Percentiles rank a stretch among this genome's conserved stretches.
phyloP scores from a whole-genome alignment of 2,329 filamentous ascomycete genomes.

The Corinectria fuckeliana region DNA sequence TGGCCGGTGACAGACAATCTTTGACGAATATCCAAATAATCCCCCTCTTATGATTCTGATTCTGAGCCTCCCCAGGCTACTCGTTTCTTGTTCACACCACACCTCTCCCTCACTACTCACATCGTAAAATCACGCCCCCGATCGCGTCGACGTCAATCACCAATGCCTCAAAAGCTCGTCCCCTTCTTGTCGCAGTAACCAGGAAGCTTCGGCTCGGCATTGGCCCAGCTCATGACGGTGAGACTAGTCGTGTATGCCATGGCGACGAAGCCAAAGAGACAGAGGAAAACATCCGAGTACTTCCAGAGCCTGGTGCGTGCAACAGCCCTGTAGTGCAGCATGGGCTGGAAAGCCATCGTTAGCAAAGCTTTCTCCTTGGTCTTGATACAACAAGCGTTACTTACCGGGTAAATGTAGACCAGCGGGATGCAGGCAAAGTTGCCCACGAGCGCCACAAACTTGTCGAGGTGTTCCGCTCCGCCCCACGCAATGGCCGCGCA shows the following conservation, averaged over 20 bases:
- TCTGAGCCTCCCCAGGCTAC: constrained; percentile 1
- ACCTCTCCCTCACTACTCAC: not conserved
- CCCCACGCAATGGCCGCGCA: constrained; percentile 91
- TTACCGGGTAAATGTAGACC: constrained; percentile 96
- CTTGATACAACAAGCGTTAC: constrained; percentile 45
- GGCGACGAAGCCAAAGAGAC: constrained; percentile 81
- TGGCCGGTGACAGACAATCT: constrained; percentile 26
- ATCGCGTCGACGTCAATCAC: not conserved
- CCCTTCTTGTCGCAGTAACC: constrained; percentile 60
- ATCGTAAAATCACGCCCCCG: not conserved
- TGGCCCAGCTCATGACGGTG: constrained; percentile 87
- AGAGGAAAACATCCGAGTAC: constrained; percentile 74
- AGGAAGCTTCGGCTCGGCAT: constrained; percentile 56
- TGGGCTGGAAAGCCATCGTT: constrained; percentile 66
- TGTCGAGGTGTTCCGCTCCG: constrained; percentile 91
- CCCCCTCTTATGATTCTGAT: constrained; percentile 1
- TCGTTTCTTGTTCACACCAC: not conserved
- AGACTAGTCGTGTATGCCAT: constrained; percentile 93
- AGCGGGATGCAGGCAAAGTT: constrained; percentile 98
- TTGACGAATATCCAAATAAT: constrained; percentile 10
- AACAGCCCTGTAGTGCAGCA: constrained; percentile 86
- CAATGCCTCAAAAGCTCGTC: constrained; percentile 20
- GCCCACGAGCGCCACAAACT: constrained; percentile 94
- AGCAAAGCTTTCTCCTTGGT: constrained; percentile 29
- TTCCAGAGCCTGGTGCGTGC: constrained; percentile 73